These are phyloP conservation scores for Diddensiella caesifluorescens DNA, from an alignment of 805 yeast genomes.

Conservation along the genomic window DNA sequence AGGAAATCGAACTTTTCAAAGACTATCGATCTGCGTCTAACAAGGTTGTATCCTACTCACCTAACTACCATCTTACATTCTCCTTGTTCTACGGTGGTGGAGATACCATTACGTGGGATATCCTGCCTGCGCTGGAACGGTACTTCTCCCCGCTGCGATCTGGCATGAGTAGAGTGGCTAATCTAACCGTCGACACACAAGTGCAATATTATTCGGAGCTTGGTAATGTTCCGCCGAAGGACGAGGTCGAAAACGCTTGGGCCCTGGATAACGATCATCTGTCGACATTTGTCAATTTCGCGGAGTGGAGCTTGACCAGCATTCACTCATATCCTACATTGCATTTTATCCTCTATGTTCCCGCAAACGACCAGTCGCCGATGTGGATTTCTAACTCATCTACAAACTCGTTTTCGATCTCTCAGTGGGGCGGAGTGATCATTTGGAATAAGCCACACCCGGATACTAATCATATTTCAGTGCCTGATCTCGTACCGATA, in stretches of 20 bases:
- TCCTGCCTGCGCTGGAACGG: constrained; percentile 46
- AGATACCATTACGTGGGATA: constrained; percentile 66
- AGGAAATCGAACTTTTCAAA: constrained; percentile 36
- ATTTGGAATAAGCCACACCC: constrained; percentile 39
- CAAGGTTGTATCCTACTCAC: constrained; percentile 50
- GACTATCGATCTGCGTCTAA: constrained; percentile 24
- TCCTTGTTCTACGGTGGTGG: constrained; percentile 61
- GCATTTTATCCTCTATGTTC: constrained; percentile 66
- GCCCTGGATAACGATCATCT: constrained; percentile 48
- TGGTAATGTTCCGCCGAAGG: constrained; percentile 13
- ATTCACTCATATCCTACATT: constrained; percentile 58
- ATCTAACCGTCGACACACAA: constrained; percentile 75
- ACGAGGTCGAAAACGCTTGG: constrained; percentile 25
- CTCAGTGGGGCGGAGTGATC: constrained; percentile 85
- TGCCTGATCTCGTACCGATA: constrained; percentile 47
- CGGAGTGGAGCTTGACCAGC: constrained; percentile 71
- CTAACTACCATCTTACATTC: constrained; percentile 69
- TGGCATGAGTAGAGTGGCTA: constrained; percentile 50
- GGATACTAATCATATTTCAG: constrained; percentile 22
- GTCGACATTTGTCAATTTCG: constrained; percentile 73
- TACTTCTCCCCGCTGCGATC: constrained; percentile 53
- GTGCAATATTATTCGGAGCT: constrained; percentile 58
- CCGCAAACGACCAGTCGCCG: constrained; percentile 45
- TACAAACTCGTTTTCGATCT: constrained; percentile 64
- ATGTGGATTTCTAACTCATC: constrained; percentile 41